Percentiles rank a stretch among this genome's conserved stretches.
Conservation (phyloP, 148 eudicot species). For the Camellia japonica region DNA sequence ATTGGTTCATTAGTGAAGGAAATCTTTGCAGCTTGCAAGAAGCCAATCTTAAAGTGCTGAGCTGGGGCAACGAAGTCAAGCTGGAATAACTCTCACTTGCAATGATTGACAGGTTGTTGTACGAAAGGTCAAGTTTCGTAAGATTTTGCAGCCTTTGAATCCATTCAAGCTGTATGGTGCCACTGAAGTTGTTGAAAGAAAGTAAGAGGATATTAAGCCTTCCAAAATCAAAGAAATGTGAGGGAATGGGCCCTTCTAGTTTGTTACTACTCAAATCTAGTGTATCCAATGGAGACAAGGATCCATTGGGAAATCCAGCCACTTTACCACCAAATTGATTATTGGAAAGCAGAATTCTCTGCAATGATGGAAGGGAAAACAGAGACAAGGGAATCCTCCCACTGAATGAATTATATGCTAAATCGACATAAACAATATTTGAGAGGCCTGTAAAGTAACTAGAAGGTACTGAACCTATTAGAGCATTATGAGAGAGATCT, state of each 20-base stretch:
- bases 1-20: slow-evolving; percentile 33
- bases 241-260: slow-evolving; percentile 28
- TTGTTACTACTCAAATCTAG: slow-evolving; percentile 43
- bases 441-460: too few species aligned
- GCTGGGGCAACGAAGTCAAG: slow-evolving; percentile 12
- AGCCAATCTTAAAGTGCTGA: slow-evolving; percentile 25
- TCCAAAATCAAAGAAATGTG: slow-evolving; percentile 18
- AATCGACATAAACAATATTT: too few species aligned
- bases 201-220: slow-evolving; percentile 23
- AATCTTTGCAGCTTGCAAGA: slow-evolving; percentile 37
- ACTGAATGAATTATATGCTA: too few species aligned
- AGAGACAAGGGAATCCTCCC: too few species aligned
- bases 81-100: slow-evolving; percentile 1
- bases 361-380: too few species aligned
- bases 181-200: slow-evolving; percentile 33
- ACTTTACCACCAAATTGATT: too few species aligned
- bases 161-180: slow-evolving; percentile 20
- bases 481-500: too few species aligned
- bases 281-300: slow-evolving; percentile 26
- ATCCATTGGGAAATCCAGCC: background rate
- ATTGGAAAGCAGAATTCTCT: too few species aligned
- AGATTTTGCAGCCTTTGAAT: slow-evolving; percentile 24
- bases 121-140: slow-evolving; percentile 35
- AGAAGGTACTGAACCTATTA: too few species aligned
- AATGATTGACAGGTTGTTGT: slow-evolving; percentile 24